Percentiles rank a stretch among this genome's conserved stretches.
These are phyloP conservation scores for Syzygium malaccense DNA, from an alignment of 441 rosid species.

Conservation along the genomic window DNA sequence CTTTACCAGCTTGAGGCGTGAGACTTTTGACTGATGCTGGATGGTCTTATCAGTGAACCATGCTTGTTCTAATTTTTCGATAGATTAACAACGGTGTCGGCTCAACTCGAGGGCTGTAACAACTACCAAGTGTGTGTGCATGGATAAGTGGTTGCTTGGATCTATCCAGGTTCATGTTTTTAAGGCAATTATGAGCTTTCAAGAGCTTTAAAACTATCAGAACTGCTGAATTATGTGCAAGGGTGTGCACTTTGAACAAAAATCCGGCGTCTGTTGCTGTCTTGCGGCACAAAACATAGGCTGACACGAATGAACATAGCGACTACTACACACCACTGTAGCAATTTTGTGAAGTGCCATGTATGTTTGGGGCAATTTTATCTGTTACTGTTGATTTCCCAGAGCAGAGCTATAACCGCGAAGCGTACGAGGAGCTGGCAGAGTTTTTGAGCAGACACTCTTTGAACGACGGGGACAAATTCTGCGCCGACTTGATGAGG, in stretches of 20 bases:
- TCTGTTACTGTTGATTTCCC: constrained; percentile 3
- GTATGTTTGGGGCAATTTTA: neutral
- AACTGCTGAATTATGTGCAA: neutral
- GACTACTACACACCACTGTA: neutral
- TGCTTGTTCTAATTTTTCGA: neutral
- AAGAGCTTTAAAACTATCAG: neutral
- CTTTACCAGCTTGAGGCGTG: neutral
- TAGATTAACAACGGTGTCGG: neutral
- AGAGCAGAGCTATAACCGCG: constrained; percentile 77
- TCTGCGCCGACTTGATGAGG: constrained; percentile 65
- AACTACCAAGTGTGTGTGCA: neutral
- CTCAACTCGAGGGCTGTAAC: neutral
- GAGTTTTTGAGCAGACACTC: constrained; percentile 53
- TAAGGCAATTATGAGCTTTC: neutral
- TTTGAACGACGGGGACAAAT: constrained; percentile 76
- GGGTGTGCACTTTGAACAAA: neutral
- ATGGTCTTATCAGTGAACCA: neutral
- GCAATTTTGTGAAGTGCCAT: neutral
- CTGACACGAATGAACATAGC: neutral
- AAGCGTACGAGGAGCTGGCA: constrained; percentile 61
- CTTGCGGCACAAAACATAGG: neutral
- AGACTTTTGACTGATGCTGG: neutral
- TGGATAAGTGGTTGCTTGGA: neutral
- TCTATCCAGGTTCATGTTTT: neutral
- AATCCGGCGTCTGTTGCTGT: neutral